Evolutionary conservation across 108 stramenopile genomes (phyloP).

Genomic region (Cyclotella cryptica): DNA sequence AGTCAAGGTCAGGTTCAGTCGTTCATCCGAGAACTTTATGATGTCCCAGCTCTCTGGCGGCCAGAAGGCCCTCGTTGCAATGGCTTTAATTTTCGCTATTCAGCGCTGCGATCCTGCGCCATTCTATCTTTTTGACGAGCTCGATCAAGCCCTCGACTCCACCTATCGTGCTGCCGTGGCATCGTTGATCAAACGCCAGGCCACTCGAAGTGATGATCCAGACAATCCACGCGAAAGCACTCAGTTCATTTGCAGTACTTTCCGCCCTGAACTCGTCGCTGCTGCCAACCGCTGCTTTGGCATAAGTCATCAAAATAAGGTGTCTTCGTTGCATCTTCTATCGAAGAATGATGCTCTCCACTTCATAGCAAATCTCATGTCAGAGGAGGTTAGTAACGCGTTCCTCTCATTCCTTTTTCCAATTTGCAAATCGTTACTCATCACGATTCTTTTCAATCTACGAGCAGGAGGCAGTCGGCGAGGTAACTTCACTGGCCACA

Average conservation of each 20-base stretch:
- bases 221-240: slow-evolving; percentile 62
- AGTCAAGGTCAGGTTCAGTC: slow-evolving; percentile 93
- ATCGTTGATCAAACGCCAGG: slow-evolving; percentile 93
- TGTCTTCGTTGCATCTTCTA: slow-evolving; percentile 81
- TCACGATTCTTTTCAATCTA: neutral
- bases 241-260: slow-evolving; percentile 99
- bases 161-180: slow-evolving; percentile 97
- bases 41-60: slow-evolving; percentile 98
- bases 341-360: slow-evolving; percentile 85
- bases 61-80: slow-evolving; percentile 99
- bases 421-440: neutral
- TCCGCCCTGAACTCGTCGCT: slow-evolving; percentile 96
- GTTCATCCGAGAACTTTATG: slow-evolving; percentile 87
- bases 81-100: slow-evolving; percentile 99
- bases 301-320: slow-evolving; percentile 91
- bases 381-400: slow-evolving; percentile 62
- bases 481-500: slow-evolving; percentile 64
- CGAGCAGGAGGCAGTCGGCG: slow-evolving; percentile 65
- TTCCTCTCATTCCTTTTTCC: neutral
- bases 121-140: slow-evolving; percentile 99
- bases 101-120: slow-evolving; percentile 99
- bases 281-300: slow-evolving; percentile 90
- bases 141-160: slow-evolving; percentile 97
- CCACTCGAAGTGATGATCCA: slow-evolving; percentile 86
- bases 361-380: slow-evolving; percentile 92